Percentiles rank a stretch among this genome's conserved stretches.
Conservation (phyloP, 768 basidiomycete species). For the Hemileccinum rubropunctum region DNA sequence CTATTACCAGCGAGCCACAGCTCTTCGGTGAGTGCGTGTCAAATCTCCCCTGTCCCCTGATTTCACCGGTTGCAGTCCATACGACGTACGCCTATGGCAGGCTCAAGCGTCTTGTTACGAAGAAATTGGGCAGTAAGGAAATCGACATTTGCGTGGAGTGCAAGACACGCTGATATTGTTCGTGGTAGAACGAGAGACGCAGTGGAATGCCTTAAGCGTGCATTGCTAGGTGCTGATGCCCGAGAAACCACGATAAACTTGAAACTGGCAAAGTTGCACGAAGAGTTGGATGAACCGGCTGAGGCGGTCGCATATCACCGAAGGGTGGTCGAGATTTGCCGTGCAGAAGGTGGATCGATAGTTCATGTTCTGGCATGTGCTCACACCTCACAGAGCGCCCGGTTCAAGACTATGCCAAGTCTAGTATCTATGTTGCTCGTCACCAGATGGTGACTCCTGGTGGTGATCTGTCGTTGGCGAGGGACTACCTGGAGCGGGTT, state of each 20-base stretch:
- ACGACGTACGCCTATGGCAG: constrained; percentile 95
- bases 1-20: constrained; percentile 95
- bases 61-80: constrained; percentile 56
- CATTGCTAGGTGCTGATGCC: constrained; percentile 76
- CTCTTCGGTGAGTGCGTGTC: constrained; percentile 60
- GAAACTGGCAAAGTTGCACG: constrained; percentile 72
- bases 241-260: constrained; percentile 71
- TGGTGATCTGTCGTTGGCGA: constrained; percentile 68
- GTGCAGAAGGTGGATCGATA: constrained; percentile 41
- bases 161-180: constrained; percentile 3
- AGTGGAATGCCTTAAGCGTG: constrained; percentile 87
- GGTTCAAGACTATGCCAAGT: constrained; percentile 77
- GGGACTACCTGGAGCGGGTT: constrained; percentile 69
- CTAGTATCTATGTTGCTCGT: constrained; percentile 81
- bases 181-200: constrained; percentile 74
- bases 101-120: constrained; percentile 93
- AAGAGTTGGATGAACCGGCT: constrained; percentile 58
- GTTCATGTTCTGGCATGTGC: background rate
- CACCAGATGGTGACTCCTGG: constrained; percentile 63
- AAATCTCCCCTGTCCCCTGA: background rate
- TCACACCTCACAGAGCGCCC: constrained; percentile 48
- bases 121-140: constrained; percentile 74
- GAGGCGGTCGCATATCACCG: constrained; percentile 81
- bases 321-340: constrained; percentile 68
- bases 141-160: background rate